These are phyloP conservation scores for Endotrypanum monterogeii DNA, from an alignment of 208 protist species.

Conservation along the genomic window DNA sequence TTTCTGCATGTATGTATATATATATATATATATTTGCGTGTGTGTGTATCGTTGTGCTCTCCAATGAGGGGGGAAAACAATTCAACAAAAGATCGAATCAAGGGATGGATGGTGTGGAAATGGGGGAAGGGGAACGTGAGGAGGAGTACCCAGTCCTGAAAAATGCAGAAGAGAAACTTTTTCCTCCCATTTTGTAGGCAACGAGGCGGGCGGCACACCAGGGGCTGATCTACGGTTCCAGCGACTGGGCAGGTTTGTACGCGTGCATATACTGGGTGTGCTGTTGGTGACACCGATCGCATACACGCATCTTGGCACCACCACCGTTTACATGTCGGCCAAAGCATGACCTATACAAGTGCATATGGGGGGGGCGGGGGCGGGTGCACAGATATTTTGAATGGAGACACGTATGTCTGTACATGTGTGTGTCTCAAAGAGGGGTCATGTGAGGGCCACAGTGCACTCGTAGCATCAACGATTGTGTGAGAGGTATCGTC, in stretches of 20 bases:
- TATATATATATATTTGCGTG: too few species aligned
- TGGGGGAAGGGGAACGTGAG: not conserved
- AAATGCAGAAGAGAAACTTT: too few species aligned
- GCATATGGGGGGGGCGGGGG: not conserved
- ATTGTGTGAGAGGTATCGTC: not conserved
- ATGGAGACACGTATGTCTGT: too few species aligned
- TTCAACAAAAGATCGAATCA: not conserved
- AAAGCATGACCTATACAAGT: not conserved
- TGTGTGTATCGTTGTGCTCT: too few species aligned
- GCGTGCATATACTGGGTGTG: not conserved
- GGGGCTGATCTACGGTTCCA: not conserved
- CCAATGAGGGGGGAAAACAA: not conserved
- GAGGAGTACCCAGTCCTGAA: not conserved
- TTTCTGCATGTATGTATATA: constrained; percentile 25
- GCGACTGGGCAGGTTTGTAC: not conserved
- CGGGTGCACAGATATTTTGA: too few species aligned
- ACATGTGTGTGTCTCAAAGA: not conserved
- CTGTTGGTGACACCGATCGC: not conserved
- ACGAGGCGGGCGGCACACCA: too few species aligned
- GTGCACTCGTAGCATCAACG: not conserved
- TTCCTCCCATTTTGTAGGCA: too few species aligned
- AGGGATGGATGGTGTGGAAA: not conserved
- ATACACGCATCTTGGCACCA: not conserved
- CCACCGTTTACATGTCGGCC: not conserved
- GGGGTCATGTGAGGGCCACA: not conserved